These are phyloP conservation scores for Elaphomyces granulatus DNA, from an alignment of 495 filamentous ascomycete genomes.

Conservation along the genomic window DNA sequence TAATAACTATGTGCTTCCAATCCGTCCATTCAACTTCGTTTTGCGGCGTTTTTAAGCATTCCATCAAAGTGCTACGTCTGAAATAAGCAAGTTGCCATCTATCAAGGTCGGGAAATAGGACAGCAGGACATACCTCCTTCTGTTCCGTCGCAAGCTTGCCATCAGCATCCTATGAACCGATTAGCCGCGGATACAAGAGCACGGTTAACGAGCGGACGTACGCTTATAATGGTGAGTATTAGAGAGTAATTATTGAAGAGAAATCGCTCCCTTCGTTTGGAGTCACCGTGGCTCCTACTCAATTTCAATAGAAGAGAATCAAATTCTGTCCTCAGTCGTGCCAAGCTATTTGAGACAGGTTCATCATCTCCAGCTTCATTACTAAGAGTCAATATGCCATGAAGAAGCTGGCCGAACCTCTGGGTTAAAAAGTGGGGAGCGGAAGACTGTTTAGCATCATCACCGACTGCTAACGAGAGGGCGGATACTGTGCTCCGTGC, in stretches of 20 bases:
- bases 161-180: slow-evolving; percentile 42
- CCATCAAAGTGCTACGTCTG: slow-evolving; percentile 27
- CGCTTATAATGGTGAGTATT: slow-evolving; percentile 76
- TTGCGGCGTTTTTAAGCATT: slow-evolving; percentile 30
- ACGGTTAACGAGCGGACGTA: slow-evolving; percentile 14
- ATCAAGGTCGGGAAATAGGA: background rate
- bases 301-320: slow-evolving; percentile 61
- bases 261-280: slow-evolving; percentile 71
- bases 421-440: slow-evolving; percentile 88
- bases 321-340: slow-evolving; percentile 59
- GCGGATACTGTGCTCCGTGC: slow-evolving; percentile 37
- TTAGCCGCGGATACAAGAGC: slow-evolving; percentile 8
- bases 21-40: slow-evolving; percentile 19
- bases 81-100: slow-evolving; percentile 5
- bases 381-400: slow-evolving; percentile 68
- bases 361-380: slow-evolving; percentile 85
- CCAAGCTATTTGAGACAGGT: slow-evolving; percentile 67
- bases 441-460: slow-evolving; percentile 51
- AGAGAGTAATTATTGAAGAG: slow-evolving; percentile 90
- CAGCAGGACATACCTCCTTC: slow-evolving; percentile 35
- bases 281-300: slow-evolving; percentile 53
- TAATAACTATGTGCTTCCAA: no score
- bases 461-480: slow-evolving; percentile 42
- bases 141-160: slow-evolving; percentile 68
- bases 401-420: slow-evolving; percentile 77